Evolutionary conservation across 768 basidiomycete genomes (phyloP).

Genomic region (Suillus paluster): DNA sequence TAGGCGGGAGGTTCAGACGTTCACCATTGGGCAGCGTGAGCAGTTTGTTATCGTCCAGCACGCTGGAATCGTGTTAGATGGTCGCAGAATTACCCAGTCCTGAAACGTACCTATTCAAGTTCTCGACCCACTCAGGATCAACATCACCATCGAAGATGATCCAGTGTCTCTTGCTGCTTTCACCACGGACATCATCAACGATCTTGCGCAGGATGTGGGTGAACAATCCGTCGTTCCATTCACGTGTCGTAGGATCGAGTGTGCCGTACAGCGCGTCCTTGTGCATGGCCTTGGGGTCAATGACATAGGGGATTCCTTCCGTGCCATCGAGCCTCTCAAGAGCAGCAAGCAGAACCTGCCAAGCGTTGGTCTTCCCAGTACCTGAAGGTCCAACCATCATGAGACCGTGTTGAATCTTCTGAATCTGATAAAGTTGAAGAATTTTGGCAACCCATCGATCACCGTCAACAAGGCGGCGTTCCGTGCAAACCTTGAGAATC

Average conservation of each 20-base stretch:
- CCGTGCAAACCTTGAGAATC: constrained; percentile 84
- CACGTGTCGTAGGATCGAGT: constrained; percentile 93
- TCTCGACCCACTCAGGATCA: constrained; percentile 99
- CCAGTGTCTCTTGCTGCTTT: constrained; percentile 96
- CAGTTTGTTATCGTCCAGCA: constrained; percentile 97
- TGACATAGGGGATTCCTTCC: constrained; percentile 94
- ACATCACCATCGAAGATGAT: constrained; percentile 99
- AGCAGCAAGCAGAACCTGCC: constrained; percentile 91
- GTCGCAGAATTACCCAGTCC: neutral
- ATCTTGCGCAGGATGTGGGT: constrained; percentile 98
- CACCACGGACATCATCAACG: constrained; percentile 97
- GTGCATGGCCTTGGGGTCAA: constrained; percentile 99
- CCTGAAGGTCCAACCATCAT: constrained; percentile 99
- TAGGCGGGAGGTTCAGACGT: constrained; percentile 93
- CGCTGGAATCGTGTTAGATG: constrained; percentile 53
- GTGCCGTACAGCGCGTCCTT: constrained; percentile 98
- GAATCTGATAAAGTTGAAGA: constrained; percentile 97
- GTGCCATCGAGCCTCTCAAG: constrained; percentile 89
- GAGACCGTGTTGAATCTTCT: constrained; percentile 98
- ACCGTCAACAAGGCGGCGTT: constrained; percentile 83
- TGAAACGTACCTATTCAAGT: constrained; percentile 85
- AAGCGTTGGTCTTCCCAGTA: constrained; percentile 95
- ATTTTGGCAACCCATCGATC: constrained; percentile 95
- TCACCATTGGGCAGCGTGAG: constrained; percentile 98
- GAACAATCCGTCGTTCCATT: constrained; percentile 99